Evolutionary conservation across 192 early-diverging fungal genomes (phyloP).

Genomic region (Linnemannia exigua): DNA sequence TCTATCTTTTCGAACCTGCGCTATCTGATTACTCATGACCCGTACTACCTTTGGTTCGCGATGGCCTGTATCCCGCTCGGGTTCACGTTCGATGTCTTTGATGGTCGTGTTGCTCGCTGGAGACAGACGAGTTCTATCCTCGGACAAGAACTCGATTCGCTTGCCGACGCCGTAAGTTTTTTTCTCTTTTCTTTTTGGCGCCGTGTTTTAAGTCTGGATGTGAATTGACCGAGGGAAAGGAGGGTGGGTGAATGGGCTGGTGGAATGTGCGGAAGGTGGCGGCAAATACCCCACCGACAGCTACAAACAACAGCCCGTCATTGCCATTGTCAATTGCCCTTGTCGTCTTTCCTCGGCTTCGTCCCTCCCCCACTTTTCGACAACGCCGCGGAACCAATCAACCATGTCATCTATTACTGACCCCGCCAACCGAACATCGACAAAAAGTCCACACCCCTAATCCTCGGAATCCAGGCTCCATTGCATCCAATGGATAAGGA

Average conservation of each 20-base stretch:
- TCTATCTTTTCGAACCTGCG: slow-evolving; percentile 83
- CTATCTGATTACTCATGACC: slow-evolving; percentile 74
- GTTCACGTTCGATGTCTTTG: slow-evolving; percentile 81
- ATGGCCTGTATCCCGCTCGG: slow-evolving; percentile 80
- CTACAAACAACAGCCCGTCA: too few species aligned
- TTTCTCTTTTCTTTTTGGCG: not conserved
- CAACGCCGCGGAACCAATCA: not conserved
- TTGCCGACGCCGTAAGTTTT: slow-evolving; percentile 85
- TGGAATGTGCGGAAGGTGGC: not conserved
- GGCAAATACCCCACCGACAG: too few species aligned
- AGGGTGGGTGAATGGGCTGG: too few species aligned
- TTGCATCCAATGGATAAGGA: not conserved
- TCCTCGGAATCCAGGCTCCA: not conserved
- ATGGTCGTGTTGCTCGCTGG: slow-evolving; percentile 89
- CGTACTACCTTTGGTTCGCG: slow-evolving; percentile 70
- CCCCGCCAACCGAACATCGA: not conserved
- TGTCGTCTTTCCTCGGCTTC: not conserved
- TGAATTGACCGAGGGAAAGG: not conserved
- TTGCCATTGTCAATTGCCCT: not conserved
- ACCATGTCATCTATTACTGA: not conserved
- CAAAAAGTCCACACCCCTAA: not conserved
- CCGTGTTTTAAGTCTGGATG: not conserved
- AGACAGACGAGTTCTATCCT: slow-evolving; percentile 77
- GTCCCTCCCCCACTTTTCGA: not conserved
- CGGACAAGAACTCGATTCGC: slow-evolving; percentile 91